Base-by-base conservation (phyloP, 2,329 filamentous ascomycete genomes). In the Neofusicoccum sp. region DNA sequence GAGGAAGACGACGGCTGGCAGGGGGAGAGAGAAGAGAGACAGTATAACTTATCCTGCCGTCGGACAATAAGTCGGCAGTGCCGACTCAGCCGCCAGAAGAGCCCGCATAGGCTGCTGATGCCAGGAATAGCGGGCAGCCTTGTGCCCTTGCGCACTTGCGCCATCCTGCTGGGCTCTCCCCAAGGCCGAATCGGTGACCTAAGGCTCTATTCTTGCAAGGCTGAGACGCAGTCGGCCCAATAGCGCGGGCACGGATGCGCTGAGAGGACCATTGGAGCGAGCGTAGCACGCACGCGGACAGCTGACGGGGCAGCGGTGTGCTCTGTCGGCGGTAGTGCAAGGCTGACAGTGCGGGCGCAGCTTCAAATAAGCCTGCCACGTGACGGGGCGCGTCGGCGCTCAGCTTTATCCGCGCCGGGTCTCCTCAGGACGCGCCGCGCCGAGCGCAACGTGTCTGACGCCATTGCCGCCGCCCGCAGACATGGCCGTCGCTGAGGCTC, bases 401-500 rank as follows among this genome's bases (percentile, higher is more conserved):
- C 3, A 5, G 2, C 34, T 20, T 38, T 45, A 11, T 58, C 41
- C 41, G 54, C n/a, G 16, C 49, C 24, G 34, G 20, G 26, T 30
- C 28, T 24, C 31, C 6, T 34, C 11, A 20, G 30, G 26, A 7
- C 20, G 47, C 47, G n/a, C 16, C 24, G 45, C 43, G 28, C 33
- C n/a, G 43, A 44, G 47, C 41, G 56, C 45, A 28, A 60, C 57
- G 45, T 60, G 26, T 60, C 47, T 51, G 45, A 43, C 45, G 36
- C 44, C 57, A 43, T 16, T 30, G 16, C n/a, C 36, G 31, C 33
- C 41, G 6, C 24, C 51, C 28, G 11, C 54, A 41, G 43, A 14
- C 30, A 85, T 85, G 82, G 75, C 82, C n/a, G 74, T 75, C 34
- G 82, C 36, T n/a, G 51, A 84, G 67, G 78, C 78, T 33, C 82